These are phyloP conservation scores for Emergomyces orientalis DNA, from an alignment of 2,329 filamentous ascomycete genomes.

Conservation along the genomic window DNA sequence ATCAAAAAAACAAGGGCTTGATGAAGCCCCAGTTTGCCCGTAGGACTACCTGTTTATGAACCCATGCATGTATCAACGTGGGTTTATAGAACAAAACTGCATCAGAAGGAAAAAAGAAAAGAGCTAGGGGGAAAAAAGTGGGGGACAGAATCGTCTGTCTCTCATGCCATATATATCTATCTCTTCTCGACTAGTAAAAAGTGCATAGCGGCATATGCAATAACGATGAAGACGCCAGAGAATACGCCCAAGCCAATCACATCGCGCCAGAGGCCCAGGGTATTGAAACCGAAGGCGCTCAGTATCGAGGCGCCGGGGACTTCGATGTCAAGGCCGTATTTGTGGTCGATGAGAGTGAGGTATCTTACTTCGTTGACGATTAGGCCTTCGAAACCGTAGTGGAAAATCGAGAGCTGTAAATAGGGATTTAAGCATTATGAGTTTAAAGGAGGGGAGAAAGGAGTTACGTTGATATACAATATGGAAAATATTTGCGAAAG, in stretches of 20 bases:
- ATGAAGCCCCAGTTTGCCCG: too few species aligned
- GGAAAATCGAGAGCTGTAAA: conserved; percentile 76
- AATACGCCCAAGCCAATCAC: conserved; percentile 73
- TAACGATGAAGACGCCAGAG: conserved; percentile 68
- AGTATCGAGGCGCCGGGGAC: conserved; percentile 90
- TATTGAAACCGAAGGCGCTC: conserved; percentile 90
- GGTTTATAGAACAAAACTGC: too few species aligned
- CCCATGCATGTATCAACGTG: too few species aligned
- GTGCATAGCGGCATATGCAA: conserved; percentile 91
- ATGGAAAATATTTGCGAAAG: too few species aligned
- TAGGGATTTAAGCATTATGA: conserved; percentile 13
- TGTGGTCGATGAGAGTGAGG: conserved; percentile 80
- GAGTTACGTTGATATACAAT: too few species aligned
- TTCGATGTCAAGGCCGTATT: conserved; percentile 93
- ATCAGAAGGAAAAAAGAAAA: too few species aligned
- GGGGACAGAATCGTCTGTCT: too few species aligned
- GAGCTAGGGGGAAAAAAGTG: too few species aligned
- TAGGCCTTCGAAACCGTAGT: conserved; percentile 91
- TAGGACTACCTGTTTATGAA: too few species aligned
- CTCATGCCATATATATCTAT: conserved; percentile 37
- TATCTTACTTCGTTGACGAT: conserved; percentile 96
- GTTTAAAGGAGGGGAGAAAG: conserved; percentile 16
- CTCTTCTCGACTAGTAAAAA: conserved; percentile 82
- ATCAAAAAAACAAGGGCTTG: too few species aligned
- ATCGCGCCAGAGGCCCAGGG: conserved; percentile 75